phyloP scores from a whole-genome alignment of 805 yeast genomes.

The Candida ficus region DNA sequence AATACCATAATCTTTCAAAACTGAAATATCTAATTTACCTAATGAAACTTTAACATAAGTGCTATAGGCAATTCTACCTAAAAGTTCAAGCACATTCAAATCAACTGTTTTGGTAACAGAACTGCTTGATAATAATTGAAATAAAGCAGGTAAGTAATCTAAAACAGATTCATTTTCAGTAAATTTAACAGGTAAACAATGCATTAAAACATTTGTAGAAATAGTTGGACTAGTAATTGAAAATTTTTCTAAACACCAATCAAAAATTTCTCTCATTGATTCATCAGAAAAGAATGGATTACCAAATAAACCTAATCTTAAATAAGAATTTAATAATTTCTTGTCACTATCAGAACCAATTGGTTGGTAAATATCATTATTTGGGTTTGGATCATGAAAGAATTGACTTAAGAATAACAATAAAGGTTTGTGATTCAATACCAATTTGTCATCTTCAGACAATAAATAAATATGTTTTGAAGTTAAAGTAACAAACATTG shows the following conservation, averaged over 20 bases:
- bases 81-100: conserved; percentile 55
- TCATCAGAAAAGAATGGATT: conserved; percentile 46
- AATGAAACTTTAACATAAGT: conserved; percentile 33
- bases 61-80: conserved; percentile 55
- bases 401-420: conserved; percentile 30
- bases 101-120: conserved; percentile 48
- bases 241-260: conserved; percentile 44
- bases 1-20: conserved; percentile 53
- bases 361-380: conserved; percentile 36
- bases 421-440: conserved; percentile 32
- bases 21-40: conserved; percentile 26
- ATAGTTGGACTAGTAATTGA: conserved; percentile 47
- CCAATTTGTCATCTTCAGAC: conserved; percentile 23
- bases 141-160: conserved; percentile 59
- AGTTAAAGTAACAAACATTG: conserved; percentile 55
- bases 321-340: conserved; percentile 41
- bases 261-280: conserved; percentile 45
- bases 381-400: conserved; percentile 42
- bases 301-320: conserved; percentile 49
- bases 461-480: conserved; percentile 29
- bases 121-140: conserved; percentile 65
- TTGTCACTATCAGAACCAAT: conserved; percentile 34
- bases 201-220: conserved; percentile 39
- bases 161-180: conserved; percentile 36
- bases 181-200: conserved; percentile 44